Conservation (phyloP, 441 rosid genomes). For the Kokia cookei region DNA sequence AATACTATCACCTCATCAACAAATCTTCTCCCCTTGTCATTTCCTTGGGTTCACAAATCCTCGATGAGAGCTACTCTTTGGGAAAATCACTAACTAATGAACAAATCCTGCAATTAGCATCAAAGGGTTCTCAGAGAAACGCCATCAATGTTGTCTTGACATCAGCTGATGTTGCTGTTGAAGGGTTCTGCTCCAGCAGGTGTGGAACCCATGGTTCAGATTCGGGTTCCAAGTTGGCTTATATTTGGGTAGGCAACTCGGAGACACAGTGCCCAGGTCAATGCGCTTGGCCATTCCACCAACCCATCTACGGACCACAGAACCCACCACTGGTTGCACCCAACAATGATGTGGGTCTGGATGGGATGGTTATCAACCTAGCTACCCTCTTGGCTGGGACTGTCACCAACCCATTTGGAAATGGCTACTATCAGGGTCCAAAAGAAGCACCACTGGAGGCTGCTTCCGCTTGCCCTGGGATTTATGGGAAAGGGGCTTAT, state of each 20-base stretch:
- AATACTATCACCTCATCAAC: constrained; percentile 36
- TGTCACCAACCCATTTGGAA: constrained; percentile 52
- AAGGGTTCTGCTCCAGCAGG: constrained; percentile 58
- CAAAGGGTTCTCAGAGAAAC: constrained; percentile 37
- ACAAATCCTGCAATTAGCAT: constrained; percentile 41
- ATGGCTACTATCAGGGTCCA: constrained; percentile 56
- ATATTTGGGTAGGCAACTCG: constrained; percentile 62
- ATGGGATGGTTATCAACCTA: constrained; percentile 55
- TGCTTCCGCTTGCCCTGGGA: constrained; percentile 51
- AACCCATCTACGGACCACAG: constrained; percentile 58
- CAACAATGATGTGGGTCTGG: constrained; percentile 55
- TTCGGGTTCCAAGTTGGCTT: constrained; percentile 25
- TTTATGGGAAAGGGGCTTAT: constrained; percentile 49
- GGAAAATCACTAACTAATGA: constrained; percentile 43
- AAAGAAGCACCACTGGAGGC: constrained; percentile 54
- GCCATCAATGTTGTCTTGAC: constrained; percentile 61
- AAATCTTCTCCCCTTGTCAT: constrained; percentile 26
- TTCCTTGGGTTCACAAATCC: constrained; percentile 29
- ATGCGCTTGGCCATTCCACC: constrained; percentile 70
- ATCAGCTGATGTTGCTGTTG: constrained; percentile 49
- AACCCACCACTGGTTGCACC: constrained; percentile 48
- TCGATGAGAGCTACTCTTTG: constrained; percentile 43
- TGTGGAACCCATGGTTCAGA: constrained; percentile 59
- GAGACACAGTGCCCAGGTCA: constrained; percentile 53
- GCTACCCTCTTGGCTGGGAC: constrained; percentile 58